Evolutionary conservation across 2,329 filamentous ascomycete species (phyloP).

Genomic region (Curvularia hawaiiensis): DNA sequence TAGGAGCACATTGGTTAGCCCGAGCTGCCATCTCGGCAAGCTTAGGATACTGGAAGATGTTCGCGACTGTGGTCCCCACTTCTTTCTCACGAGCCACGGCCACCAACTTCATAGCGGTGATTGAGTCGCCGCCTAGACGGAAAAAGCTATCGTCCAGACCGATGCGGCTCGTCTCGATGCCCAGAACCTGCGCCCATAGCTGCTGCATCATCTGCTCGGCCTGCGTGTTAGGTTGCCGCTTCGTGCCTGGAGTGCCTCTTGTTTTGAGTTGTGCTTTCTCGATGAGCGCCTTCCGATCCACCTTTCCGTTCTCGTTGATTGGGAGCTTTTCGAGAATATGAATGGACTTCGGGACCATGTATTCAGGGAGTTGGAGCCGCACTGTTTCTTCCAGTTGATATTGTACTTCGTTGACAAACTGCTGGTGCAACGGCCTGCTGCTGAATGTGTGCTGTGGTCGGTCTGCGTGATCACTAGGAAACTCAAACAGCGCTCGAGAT

Average conservation of each 20-base stretch:
- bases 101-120: constrained; percentile 46
- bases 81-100: neutral
- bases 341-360: constrained; percentile 31
- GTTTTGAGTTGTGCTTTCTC: constrained; percentile 23
- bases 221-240: no score
- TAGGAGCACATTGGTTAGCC: no score
- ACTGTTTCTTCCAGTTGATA: constrained; percentile 1
- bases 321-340: constrained; percentile 38
- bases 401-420: constrained; percentile 2
- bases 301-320: constrained; percentile 19
- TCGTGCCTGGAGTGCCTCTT: no score
- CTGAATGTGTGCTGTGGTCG: neutral
- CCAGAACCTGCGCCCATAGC: neutral
- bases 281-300: constrained; percentile 12
- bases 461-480: constrained; percentile 1
- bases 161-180: neutral
- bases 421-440: constrained; percentile 2
- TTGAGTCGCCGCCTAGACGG: constrained; percentile 51
- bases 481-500: neutral
- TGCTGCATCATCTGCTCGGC: neutral
- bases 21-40: neutral
- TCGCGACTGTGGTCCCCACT: neutral
- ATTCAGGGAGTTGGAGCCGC: constrained; percentile 14
- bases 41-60: constrained; percentile 3
- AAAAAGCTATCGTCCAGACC: constrained; percentile 49